Evolutionary conservation across 257 asterid species (phyloP), one percentile per base, ranked within the genome.

Genomic region (Ilex asprella): DNA sequence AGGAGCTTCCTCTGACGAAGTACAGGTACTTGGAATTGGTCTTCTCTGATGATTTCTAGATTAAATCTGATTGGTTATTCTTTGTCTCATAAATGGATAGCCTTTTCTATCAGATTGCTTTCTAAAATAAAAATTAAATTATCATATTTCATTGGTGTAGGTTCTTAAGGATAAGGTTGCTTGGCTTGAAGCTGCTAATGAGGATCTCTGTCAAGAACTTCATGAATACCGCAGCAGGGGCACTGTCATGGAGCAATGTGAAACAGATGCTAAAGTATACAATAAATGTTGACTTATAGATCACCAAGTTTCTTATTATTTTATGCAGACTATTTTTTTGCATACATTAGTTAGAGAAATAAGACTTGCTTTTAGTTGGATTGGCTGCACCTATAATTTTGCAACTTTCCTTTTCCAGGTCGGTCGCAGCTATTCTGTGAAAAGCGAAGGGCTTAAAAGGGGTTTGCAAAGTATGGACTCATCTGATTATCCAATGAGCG

Each of bases 141-240:
- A 14, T n/a, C 8, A 8, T 16, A 61, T 56, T 16, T 62, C 50
- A 72, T 43, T 58, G 15, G 51, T 81, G 78, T 83, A 93, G 99
- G 86, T 81, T 67, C 93, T 93, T 29, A 90, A 82, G 77, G 96
- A 93, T 29, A 81, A 82, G 73, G 81, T 93, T 74, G 71, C 89
- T 66, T 86, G 95, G 99, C 96, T 93, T 43, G 99, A 93, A 82
- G 78, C 95, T 39, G 79, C 78, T 55, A 93, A 93, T 59, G 97
- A 93, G 84, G 92, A 90, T 70, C 86, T 93, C 56, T 81, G 82
- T 67, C 81, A 87, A 53, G 96, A 93, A 80, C 84, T 93, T 51
- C 85, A 80, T 61, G 89, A 79, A 81, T 84, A 81, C 51, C 97
- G 96, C 10, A 75, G 63, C 64, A 76, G 82, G 73, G 77, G 84